phyloP scores from a whole-genome alignment of 768 basidiomycete genomes.

The Harrya chromipes region DNA sequence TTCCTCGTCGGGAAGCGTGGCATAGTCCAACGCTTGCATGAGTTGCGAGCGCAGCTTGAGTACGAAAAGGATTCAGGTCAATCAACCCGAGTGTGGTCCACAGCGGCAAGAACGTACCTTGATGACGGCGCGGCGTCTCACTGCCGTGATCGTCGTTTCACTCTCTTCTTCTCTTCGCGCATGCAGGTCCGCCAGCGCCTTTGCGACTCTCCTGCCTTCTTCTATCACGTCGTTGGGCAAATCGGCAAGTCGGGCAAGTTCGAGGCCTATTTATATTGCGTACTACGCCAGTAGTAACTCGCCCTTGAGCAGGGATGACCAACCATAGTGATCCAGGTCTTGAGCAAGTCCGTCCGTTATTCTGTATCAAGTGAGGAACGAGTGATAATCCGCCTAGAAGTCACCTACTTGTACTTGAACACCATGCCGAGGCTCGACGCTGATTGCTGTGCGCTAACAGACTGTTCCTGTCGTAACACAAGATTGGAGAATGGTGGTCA shows the following conservation, averaged over 20 bases:
- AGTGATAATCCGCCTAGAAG: too few relatives aligned
- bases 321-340: too few relatives aligned
- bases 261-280: too few relatives aligned
- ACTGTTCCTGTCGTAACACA: too few relatives aligned
- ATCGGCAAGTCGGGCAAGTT: too few relatives aligned
- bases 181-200: slow-evolving; percentile 55
- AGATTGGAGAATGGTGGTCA: too few relatives aligned
- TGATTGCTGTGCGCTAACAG: slow-evolving; percentile 49
- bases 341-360: too few relatives aligned
- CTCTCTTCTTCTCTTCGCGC: slow-evolving; percentile 58
- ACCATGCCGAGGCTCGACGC: slow-evolving; percentile 60
- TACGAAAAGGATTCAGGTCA: too few relatives aligned
- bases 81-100: slow-evolving; percentile 13
- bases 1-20: slow-evolving; percentile 70
- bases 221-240: too few relatives aligned
- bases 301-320: too few relatives aligned
- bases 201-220: slow-evolving; percentile 64
- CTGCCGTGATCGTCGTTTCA: slow-evolving; percentile 52
- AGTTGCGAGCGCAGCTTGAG: slow-evolving; percentile 72
- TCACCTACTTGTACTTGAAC: slow-evolving; percentile 74
- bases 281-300: too few relatives aligned
- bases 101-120: slow-evolving; percentile 43
- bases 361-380: too few relatives aligned
- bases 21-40: slow-evolving; percentile 67
- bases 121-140: slow-evolving; percentile 63